Evolutionary conservation across 352 stramenopile species (phyloP).

Genomic region (Pythium biforme): DNA sequence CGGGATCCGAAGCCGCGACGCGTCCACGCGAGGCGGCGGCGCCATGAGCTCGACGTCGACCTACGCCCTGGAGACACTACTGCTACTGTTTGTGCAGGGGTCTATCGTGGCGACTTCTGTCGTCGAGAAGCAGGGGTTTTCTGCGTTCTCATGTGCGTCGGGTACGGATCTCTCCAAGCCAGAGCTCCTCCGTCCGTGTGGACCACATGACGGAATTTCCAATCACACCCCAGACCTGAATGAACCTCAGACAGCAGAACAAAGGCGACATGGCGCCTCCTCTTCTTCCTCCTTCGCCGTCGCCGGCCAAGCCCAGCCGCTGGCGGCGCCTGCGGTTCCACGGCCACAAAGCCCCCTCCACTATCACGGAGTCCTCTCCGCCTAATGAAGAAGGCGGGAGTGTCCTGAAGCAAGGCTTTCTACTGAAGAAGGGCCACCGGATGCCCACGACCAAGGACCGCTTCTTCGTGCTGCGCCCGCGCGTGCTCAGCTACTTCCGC

Average conservation of each 20-base stretch:
- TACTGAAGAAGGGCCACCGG: constrained; percentile 33
- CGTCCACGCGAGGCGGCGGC: background rate
- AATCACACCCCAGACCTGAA: background rate
- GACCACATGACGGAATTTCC: constrained; percentile 12
- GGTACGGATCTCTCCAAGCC: too few species aligned
- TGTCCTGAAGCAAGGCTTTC: constrained; percentile 18
- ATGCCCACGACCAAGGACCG: constrained; percentile 31
- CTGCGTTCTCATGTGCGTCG: too few species aligned
- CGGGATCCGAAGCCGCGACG: too few species aligned
- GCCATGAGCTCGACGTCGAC: too few species aligned
- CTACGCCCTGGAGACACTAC: too few species aligned
- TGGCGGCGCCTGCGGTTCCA: constrained; percentile 30
- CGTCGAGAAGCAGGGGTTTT: too few species aligned
- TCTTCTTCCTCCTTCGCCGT: background rate
- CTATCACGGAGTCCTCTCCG: background rate
- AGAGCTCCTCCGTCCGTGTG: constrained; percentile 1
- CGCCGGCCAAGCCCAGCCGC: constrained; percentile 11
- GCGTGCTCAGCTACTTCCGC: constrained; percentile 30
- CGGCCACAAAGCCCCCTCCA: background rate
- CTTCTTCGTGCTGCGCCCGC: constrained; percentile 27
- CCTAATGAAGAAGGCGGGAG: background rate
- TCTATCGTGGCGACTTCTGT: too few species aligned
- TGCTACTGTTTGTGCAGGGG: too few species aligned
- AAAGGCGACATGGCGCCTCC: background rate
- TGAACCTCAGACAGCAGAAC: background rate